Evolutionary conservation across 352 stramenopile species (phyloP).

Genomic region (Phytophthora melonis): DNA sequence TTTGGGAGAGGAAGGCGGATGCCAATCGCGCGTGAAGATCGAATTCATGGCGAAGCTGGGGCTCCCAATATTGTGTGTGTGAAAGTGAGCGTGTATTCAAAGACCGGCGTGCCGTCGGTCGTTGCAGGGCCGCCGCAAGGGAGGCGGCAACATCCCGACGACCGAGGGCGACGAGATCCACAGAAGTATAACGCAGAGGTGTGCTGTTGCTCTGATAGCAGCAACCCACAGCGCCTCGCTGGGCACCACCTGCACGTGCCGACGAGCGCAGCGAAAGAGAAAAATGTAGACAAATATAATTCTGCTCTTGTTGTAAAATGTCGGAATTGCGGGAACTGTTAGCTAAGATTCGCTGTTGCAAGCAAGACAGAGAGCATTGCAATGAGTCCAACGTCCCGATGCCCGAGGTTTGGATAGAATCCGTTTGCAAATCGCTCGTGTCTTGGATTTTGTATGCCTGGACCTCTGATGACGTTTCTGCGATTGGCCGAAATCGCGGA

Average conservation of each 20-base stretch:
- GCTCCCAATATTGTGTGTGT: constrained; percentile 28
- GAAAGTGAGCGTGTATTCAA: constrained; percentile 26
- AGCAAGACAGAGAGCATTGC: too few relatives aligned
- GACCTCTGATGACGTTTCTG: constrained; percentile 13
- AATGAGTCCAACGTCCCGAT: constrained; percentile 16
- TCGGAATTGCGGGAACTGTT: too few relatives aligned
- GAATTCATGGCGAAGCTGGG: constrained; percentile 30
- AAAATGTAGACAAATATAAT: not conserved
- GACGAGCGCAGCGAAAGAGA: too few relatives aligned
- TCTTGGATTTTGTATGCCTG: constrained; percentile 13
- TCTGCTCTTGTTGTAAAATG: not conserved
- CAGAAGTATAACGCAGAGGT: not conserved
- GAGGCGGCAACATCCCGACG: constrained; percentile 10
- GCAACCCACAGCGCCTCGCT: too few relatives aligned
- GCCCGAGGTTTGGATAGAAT: not conserved
- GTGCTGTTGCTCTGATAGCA: not conserved
- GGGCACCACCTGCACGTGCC: too few relatives aligned
- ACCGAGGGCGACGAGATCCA: not conserved
- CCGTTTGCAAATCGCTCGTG: constrained; percentile 2
- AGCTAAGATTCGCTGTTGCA: too few relatives aligned
- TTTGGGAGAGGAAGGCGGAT: constrained; percentile 12
- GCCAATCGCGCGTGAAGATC: constrained; percentile 23
- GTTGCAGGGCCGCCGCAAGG: constrained; percentile 23
- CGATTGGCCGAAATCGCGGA: constrained; percentile 24
- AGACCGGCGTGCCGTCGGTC: constrained; percentile 8